Conservation (phyloP, 179 eudicot species). For the Patellifolia procumbens region DNA sequence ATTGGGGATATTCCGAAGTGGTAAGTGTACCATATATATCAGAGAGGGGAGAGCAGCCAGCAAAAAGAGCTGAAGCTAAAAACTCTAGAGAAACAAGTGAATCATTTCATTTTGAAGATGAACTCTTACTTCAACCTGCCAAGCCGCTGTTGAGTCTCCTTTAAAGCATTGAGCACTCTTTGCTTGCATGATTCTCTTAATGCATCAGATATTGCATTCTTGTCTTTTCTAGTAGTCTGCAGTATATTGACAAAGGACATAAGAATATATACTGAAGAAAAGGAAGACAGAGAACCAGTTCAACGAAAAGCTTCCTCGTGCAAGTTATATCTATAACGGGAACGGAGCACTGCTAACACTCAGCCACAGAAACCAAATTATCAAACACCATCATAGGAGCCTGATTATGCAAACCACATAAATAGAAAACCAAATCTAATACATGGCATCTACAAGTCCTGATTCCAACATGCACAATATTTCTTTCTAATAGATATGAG, state of each 20-base stretch:
- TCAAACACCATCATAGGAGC: neutral
- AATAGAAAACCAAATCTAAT: no score
- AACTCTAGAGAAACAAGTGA: neutral
- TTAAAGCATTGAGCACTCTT: slow-evolving; percentile 59
- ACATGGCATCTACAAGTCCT: no score
- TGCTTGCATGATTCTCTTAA: slow-evolving; percentile 74
- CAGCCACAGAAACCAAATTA: neutral
- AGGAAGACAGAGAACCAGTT: neutral
- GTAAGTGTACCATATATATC: neutral
- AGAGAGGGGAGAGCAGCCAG: neutral
- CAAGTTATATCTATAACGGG: neutral
- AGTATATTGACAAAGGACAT: slow-evolving; percentile 13
- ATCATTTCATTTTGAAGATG: neutral
- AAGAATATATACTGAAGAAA: slow-evolving; percentile 1
- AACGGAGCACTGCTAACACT: neutral
- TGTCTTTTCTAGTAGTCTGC: slow-evolving; percentile 57
- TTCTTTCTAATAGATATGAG: no score
- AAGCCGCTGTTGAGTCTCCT: slow-evolving; percentile 61
- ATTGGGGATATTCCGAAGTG: neutral
- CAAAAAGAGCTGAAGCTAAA: neutral
- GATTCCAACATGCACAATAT: no score
- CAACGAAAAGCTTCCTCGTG: neutral
- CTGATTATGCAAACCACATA: neutral
- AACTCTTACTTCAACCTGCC: slow-evolving; percentile 47
- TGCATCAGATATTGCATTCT: slow-evolving; percentile 63